These are phyloP conservation scores for Zasmidium cellare DNA, from an alignment of 2,329 filamentous ascomycete genomes.

Conservation along the genomic window DNA sequence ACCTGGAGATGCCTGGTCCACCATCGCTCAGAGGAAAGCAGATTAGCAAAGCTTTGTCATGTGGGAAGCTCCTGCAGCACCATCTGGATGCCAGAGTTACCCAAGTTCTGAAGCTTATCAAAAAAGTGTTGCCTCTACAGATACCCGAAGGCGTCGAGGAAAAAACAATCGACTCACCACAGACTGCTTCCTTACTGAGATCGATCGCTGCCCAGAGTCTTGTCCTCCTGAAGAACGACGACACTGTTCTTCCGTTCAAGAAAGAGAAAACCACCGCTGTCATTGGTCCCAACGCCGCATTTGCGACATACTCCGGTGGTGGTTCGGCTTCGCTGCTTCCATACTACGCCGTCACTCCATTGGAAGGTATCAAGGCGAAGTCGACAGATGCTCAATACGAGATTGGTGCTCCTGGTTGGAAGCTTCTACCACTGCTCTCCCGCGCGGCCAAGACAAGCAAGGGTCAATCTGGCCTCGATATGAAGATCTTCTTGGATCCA, in stretches of 20 bases:
- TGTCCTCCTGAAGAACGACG: constrained; percentile 65
- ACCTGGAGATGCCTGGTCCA: constrained; percentile 87
- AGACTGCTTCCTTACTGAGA: constrained; percentile 33
- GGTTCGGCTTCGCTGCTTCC: constrained; percentile 35
- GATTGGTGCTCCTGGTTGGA: constrained; percentile 30
- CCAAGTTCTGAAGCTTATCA: constrained; percentile 61
- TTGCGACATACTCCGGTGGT: constrained; percentile 52
- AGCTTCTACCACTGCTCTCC: constrained; percentile 31
- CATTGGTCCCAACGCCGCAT: constrained; percentile 73
- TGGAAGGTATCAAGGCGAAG: constrained; percentile 31
- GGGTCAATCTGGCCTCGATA: constrained; percentile 27
- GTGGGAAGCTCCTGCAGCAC: constrained; percentile 30
- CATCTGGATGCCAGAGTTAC: constrained; percentile 59
- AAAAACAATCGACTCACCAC: constrained; percentile 31
- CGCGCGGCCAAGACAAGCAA: constrained; percentile 21
- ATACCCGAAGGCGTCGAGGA: constrained; percentile 33
- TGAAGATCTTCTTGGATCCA: constrained; percentile 48
- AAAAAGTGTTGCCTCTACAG: constrained; percentile 34
- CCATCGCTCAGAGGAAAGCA: constrained; percentile 45
- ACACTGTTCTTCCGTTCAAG: constrained; percentile 61
- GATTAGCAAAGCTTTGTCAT: constrained; percentile 29
- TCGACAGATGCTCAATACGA: constrained; percentile 23
- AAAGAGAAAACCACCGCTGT: constrained; percentile 70
- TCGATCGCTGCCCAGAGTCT: constrained; percentile 29
- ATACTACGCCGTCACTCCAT: constrained; percentile 36